phyloP scores from a whole-genome alignment of 2,329 filamentous ascomycete species.

The Cordyceps cateniannulata region DNA sequence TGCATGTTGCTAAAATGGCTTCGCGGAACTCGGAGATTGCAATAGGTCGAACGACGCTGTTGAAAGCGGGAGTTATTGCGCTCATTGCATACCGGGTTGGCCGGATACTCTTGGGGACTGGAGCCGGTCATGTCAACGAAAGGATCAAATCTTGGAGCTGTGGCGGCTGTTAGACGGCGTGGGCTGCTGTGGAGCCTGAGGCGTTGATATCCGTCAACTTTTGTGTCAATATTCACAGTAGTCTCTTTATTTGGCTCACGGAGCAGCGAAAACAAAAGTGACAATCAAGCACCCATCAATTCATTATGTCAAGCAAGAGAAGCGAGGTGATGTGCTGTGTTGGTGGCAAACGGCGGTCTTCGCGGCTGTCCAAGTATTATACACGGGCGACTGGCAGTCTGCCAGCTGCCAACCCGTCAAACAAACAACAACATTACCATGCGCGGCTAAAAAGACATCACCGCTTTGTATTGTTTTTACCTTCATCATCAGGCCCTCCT shows the following conservation, averaged over 20 bases:
- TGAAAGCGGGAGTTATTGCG: conserved; percentile 26
- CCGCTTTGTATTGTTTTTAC: not conserved
- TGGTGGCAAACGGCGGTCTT: not conserved
- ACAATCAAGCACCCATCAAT: not conserved
- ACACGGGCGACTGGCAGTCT: too few relatives aligned
- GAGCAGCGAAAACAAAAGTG: not conserved
- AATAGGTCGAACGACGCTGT: conserved; percentile 33
- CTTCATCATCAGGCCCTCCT: not conserved
- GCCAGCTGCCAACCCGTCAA: not conserved
- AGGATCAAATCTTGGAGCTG: not conserved
- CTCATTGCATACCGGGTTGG: conserved; percentile 25
- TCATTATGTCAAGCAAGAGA: not conserved
- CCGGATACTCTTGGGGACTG: not conserved
- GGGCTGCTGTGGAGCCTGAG: conserved; percentile 1
- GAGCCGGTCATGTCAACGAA: not conserved
- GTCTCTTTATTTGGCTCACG: not conserved
- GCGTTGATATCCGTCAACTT: not conserved
- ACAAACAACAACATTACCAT: not conserved
- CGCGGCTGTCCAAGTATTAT: too few relatives aligned
- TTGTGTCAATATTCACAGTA: not conserved
- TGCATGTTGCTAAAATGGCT: conserved; percentile 43
- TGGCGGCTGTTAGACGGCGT: not conserved
- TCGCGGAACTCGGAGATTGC: conserved; percentile 34
- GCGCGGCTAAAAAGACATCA: not conserved
- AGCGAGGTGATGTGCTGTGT: not conserved